Evolutionary conservation across 805 yeast species (phyloP).

Genomic region (Saturnispora dispora): DNA sequence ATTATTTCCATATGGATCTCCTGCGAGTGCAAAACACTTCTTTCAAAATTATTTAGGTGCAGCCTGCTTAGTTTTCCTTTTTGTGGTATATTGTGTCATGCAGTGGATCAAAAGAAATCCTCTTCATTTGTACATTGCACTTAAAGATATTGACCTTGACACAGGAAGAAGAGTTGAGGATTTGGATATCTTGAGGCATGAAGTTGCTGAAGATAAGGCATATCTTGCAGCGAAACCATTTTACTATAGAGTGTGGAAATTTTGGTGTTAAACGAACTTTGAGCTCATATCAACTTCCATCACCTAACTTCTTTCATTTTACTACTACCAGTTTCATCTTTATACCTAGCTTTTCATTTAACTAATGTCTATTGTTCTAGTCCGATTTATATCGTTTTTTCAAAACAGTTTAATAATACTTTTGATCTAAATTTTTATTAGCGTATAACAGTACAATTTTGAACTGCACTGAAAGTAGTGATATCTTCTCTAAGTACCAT

Average conservation of each 20-base stretch:
- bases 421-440: neutral
- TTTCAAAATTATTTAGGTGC: slow-evolving; percentile 53
- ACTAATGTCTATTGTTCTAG: neutral
- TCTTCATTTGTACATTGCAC: slow-evolving; percentile 35
- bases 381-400: neutral
- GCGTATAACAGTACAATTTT: neutral
- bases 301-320: neutral
- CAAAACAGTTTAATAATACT: neutral
- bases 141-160: slow-evolving; percentile 44
- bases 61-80: slow-evolving; percentile 47
- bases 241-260: slow-evolving; percentile 40
- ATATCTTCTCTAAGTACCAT: neutral
- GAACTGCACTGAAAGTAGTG: neutral
- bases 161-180: slow-evolving; percentile 56
- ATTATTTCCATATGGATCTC: slow-evolving; percentile 48
- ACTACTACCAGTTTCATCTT: neutral
- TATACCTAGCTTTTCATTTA: neutral
- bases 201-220: slow-evolving; percentile 48
- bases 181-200: slow-evolving; percentile 45
- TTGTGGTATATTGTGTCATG: slow-evolving; percentile 24
- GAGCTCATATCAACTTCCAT: neutral
- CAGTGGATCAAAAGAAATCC: slow-evolving; percentile 25
- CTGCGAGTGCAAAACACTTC: slow-evolving; percentile 43
- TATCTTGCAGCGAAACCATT: slow-evolving; percentile 37
- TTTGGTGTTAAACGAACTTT: slow-evolving; percentile 40